These are phyloP conservation scores for Clonostachys sp. DNA, from an alignment of 2,329 filamentous ascomycete species.

Conservation along the genomic window DNA sequence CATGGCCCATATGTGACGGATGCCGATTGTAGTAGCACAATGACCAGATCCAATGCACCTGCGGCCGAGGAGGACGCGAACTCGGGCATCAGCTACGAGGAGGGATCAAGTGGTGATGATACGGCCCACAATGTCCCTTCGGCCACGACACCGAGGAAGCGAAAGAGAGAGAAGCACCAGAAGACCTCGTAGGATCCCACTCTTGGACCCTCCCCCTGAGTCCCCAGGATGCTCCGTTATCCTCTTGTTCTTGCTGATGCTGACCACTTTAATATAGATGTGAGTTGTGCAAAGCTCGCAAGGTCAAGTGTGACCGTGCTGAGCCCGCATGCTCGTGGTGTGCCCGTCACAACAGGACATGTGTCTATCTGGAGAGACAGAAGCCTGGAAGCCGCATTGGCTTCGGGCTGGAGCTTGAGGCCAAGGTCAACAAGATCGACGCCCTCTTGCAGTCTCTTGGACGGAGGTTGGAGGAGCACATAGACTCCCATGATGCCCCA, in stretches of 20 bases:
- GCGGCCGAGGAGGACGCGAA: conserved; percentile 28
- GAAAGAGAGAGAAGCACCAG: conserved; percentile 32
- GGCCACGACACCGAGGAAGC: conserved; percentile 21
- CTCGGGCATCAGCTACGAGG: conserved; percentile 21
- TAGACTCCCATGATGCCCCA: conserved; percentile 16
- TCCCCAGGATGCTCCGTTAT: neutral
- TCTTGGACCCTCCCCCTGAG: neutral
- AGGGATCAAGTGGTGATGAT: conserved; percentile 21
- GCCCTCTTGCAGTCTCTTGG: conserved; percentile 34
- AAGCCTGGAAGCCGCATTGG: conserved; percentile 62
- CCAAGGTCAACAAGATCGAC: conserved; percentile 49
- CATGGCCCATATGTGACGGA: too few species aligned
- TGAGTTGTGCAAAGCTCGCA: conserved; percentile 38
- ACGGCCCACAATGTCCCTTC: conserved; percentile 16
- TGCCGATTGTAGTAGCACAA: too few species aligned
- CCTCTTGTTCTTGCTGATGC: neutral
- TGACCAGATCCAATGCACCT: conserved; percentile 5
- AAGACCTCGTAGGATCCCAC: conserved; percentile 34
- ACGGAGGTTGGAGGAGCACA: conserved; percentile 35
- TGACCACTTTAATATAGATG: conserved; percentile 19
- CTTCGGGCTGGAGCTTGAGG: conserved; percentile 56
- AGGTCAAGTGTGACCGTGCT: conserved; percentile 44
- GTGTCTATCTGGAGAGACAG: conserved; percentile 67
- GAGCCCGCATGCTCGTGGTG: conserved; percentile 69
- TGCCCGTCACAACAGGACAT: conserved; percentile 58